Base-by-base conservation (phyloP, 2,329 filamentous ascomycete genomes). In the Calonectria crousiana region DNA sequence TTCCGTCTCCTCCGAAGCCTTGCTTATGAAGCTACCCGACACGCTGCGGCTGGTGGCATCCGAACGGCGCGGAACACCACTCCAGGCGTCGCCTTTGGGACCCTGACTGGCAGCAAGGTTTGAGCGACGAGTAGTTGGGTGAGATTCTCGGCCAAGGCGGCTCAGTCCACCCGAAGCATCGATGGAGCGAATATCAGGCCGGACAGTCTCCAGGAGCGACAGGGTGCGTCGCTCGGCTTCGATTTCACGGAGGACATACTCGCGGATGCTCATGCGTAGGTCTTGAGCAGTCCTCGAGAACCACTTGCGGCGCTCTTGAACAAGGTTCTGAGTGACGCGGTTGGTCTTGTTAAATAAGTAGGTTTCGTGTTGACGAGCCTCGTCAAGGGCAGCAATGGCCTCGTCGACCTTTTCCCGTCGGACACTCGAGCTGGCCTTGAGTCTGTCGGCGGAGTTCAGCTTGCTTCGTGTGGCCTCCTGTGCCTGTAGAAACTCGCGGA, bases 61-160 rank as follows among this genome's bases (percentile, higher is more conserved):
- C 36, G 93, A 92, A 70, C 95, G 91, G 75, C 97, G 91, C 44
- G 96, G 95, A 34, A 98, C 95, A 72, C 97, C 97, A 81, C 95
- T 98, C 97, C 97, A 99, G 20, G 97, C 94, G 84, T 99, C 97
- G n/a, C 97, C 97, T 87, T 98, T 98, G 65, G 97, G 96, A 0
- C 97, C 97, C 85, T 99, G 97, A 81, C 94, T 97, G 60, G 95
- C 94, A 20, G 95, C 94, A 78, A 98, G 86, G 84, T 92, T 96
- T 32, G 93, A 86, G 75, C 96, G 92, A 69, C 97, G 92, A 74
- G 87, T 84, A 6, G 92, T 87, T 3, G 97, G 96, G 83, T 98
- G 95, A 20, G 94, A 88, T 85, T 99, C 97, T 73, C 97, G 92
- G 52, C 97, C 97, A 41, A 99, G 90, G 52, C 97, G 92, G 81